Evolutionary conservation across 1,139 yeast genomes (phyloP).

Genomic region (Debaryomyces singareniensis): DNA sequence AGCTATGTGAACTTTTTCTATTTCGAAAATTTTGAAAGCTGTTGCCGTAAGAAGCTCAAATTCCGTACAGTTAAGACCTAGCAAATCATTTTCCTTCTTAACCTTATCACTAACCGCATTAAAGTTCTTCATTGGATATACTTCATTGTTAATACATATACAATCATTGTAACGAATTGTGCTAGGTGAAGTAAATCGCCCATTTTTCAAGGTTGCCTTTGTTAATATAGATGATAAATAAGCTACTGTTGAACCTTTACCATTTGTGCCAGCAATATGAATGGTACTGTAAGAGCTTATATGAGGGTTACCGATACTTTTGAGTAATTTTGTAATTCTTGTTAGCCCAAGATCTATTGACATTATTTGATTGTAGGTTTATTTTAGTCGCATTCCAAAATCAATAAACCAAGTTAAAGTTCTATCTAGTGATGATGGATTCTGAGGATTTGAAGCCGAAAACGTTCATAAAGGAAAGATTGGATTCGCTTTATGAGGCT

Average conservation of each 20-base stretch:
- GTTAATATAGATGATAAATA: constrained; percentile 62
- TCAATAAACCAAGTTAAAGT: too few relatives aligned
- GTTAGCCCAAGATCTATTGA: constrained; percentile 57
- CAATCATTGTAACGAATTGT: constrained; percentile 68
- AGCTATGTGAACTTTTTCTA: constrained; percentile 59
- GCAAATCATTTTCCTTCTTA: constrained; percentile 21
- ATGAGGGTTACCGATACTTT: constrained; percentile 65
- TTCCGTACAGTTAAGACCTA: constrained; percentile 65
- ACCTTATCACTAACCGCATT: constrained; percentile 36
- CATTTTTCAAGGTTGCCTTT: constrained; percentile 46
- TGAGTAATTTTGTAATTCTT: constrained; percentile 52
- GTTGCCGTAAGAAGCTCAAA: constrained; percentile 81
- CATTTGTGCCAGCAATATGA: constrained; percentile 92
- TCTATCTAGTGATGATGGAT: too few relatives aligned
- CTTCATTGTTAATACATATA: constrained; percentile 55
- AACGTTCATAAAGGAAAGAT: constrained; percentile 37
- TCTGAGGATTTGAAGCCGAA: too few relatives aligned
- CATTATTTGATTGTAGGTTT: constrained; percentile 14
- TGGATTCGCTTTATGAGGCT: constrained; percentile 38
- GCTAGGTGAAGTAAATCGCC: constrained; percentile 87
- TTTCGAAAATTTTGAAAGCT: constrained; percentile 68
- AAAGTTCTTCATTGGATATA: constrained; percentile 47
- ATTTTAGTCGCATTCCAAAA: too few relatives aligned
- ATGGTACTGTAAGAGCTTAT: constrained; percentile 47
- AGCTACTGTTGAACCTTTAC: constrained; percentile 87